Evolutionary conservation across 306 rosid species (phyloP).

Genomic region (Prunus salicina): DNA sequence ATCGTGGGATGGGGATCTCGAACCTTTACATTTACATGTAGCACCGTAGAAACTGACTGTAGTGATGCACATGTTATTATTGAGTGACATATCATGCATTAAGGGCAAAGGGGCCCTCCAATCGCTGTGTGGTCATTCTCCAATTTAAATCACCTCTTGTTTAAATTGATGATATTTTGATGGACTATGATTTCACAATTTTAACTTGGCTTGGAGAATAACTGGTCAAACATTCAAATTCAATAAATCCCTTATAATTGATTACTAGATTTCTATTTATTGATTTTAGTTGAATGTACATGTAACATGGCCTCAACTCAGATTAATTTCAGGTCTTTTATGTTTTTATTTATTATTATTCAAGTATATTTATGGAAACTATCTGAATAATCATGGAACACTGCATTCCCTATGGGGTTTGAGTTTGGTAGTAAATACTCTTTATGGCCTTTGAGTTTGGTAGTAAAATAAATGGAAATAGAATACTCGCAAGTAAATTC

Average conservation of each 20-base stretch:
- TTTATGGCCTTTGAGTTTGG: not conserved
- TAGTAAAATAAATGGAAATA: not conserved
- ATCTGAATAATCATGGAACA: not conserved
- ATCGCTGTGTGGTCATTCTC: slow-evolving; percentile 4
- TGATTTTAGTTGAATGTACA: too few relatives aligned
- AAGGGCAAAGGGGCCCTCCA: not conserved
- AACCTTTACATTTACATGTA: too few relatives aligned
- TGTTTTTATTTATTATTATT: not conserved
- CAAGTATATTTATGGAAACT: not conserved
- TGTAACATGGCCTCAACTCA: not conserved
- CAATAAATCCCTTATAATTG: too few relatives aligned
- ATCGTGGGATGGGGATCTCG: too few relatives aligned
- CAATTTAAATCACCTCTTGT: not conserved
- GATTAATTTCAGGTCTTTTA: not conserved
- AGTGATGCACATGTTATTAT: not conserved
- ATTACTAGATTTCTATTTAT: too few relatives aligned
- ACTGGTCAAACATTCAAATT: too few relatives aligned
- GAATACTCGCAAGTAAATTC: not conserved
- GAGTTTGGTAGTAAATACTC: not conserved
- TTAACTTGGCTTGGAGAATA: not conserved
- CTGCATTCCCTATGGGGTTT: too few relatives aligned
- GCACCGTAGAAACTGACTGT: not conserved
- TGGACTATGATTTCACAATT: not conserved
- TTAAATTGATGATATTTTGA: too few relatives aligned
- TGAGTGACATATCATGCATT: not conserved